phyloP scores from a whole-genome alignment of 495 filamentous ascomycete genomes.

The Hyaloscypha variabilis region DNA sequence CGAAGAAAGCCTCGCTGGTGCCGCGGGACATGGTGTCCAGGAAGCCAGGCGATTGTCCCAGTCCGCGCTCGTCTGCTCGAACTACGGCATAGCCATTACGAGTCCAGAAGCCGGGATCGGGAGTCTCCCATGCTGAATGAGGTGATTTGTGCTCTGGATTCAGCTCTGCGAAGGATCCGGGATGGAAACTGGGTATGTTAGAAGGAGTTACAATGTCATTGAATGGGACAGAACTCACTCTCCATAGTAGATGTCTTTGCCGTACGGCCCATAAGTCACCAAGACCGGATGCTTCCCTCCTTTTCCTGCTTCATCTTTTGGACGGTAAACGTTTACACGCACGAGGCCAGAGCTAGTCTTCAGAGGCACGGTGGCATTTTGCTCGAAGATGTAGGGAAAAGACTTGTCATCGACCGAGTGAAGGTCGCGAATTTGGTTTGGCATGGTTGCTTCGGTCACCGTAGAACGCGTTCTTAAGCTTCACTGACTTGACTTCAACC shows the following conservation, averaged over 20 bases:
- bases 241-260: constrained; percentile 60
- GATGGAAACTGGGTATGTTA: constrained; percentile 38
- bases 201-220: constrained; percentile 2
- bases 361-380: constrained; percentile 26
- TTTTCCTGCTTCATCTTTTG: constrained; percentile 3
- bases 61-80: constrained; percentile 45
- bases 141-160: constrained; percentile 44
- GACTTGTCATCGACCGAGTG: constrained; percentile 7
- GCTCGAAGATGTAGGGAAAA: constrained; percentile 18
- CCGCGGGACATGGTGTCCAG: constrained; percentile 42
- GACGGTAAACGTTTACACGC: constrained; percentile 28
- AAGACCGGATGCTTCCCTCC: constrained; percentile 46
- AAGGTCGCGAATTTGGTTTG: constrained; percentile 16
- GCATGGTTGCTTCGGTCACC: constrained; percentile 12
- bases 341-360: constrained; percentile 2
- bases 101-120: constrained; percentile 47
- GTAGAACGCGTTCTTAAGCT: neutral
- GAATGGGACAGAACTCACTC: constrained; percentile 32
- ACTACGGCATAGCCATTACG: constrained; percentile 47
- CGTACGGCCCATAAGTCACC: constrained; percentile 65
- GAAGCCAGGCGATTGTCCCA: constrained; percentile 41
- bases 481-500: neutral
- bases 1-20: constrained; percentile 47
- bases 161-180: constrained; percentile 43
- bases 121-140: constrained; percentile 44